These are phyloP conservation scores for Pouteria glomerata DNA, from an alignment of 148 eudicot genomes.

Conservation along the genomic window DNA sequence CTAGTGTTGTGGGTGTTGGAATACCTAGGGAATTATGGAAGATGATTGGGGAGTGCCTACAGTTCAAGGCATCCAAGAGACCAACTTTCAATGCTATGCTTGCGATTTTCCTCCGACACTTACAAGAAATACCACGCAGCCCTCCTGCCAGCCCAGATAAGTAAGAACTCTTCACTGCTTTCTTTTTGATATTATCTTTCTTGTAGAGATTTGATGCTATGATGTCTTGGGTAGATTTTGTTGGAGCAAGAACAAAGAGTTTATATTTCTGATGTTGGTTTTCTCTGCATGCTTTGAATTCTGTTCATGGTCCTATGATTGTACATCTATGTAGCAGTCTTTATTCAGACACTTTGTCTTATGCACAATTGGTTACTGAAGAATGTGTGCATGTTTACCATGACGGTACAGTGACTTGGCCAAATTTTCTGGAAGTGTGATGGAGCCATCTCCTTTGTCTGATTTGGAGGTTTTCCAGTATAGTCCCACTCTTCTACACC, in stretches of 20 bases:
- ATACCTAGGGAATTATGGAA: slow-evolving; percentile 96
- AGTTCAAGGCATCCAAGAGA: slow-evolving; percentile 75
- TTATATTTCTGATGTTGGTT: slow-evolving; percentile 2
- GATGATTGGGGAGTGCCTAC: slow-evolving; percentile 96
- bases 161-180: slow-evolving; percentile 35
- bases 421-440: slow-evolving; percentile 37
- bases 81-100: slow-evolving; percentile 91
- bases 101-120: slow-evolving; percentile 78
- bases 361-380: background rate
- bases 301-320: background rate
- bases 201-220: background rate
- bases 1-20: slow-evolving; percentile 97
- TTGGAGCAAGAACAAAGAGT: background rate
- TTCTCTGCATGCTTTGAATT: slow-evolving; percentile 2
- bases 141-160: slow-evolving; percentile 86
- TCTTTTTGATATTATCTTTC: background rate
- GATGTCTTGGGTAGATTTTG: background rate
- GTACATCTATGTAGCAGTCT: background rate
- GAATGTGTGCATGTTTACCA: background rate
- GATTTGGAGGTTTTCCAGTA: slow-evolving; percentile 50
- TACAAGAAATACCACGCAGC: slow-evolving; percentile 85
- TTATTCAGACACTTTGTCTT: background rate
- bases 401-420: slow-evolving; percentile 49
- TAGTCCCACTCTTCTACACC: slow-evolving; percentile 64
- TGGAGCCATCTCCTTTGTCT: slow-evolving; percentile 43